Evolutionary conservation across 495 filamentous ascomycete species (phyloP), one percentile per base, ranked within the genome.

Genomic region (Neurospora sublineolata): DNA sequence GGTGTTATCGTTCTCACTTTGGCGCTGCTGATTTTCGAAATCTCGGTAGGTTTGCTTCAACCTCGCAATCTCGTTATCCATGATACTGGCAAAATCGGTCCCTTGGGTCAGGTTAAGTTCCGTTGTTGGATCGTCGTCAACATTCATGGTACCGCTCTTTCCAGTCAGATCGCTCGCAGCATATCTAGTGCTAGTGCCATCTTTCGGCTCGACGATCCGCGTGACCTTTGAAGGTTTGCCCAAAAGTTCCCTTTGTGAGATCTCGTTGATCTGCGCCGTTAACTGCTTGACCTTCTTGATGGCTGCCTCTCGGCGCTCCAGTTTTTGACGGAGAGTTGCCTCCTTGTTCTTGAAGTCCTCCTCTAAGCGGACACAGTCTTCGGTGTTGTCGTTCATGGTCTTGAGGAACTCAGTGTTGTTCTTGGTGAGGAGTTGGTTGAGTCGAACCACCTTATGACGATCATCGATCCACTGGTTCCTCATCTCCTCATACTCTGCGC

Each of bases 31-130:
- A 14, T 71, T 69, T 60, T 78, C 75, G 40, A 81, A 68, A 58
- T 82, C 79, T 6, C 76, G 75, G 52, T 81, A 79, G 30, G 80
- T 75, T 20, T 82, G 73, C 74, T 78, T 79, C 69, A 82, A 71
- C 74, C 76, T 81, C 52, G 70, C 74, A 64, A 82, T 78, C 71
- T 83, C 81, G 52, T 73, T 77, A 70, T 81, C 80, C 69, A 82
- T 80, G 69, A 82, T 78, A 76, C 79, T 80, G 39, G 75, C 77
- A 70, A 81, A 83, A 64, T 83, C 80, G 27, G 80, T 81, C 27
- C 81, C 82, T 46, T 82, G 79, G 9, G 78, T 83, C 41, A 83
- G 74, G 69, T 84, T 76, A 39, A 83, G 76, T 60, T 84, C 81
- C 41, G 77, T 78, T 10, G 81, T 82, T 64, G 79, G 82, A 68